These are phyloP conservation scores for Rhizoclosmatium sp. DNA, from an alignment of 192 early-diverging fungal species.

Conservation along the genomic window DNA sequence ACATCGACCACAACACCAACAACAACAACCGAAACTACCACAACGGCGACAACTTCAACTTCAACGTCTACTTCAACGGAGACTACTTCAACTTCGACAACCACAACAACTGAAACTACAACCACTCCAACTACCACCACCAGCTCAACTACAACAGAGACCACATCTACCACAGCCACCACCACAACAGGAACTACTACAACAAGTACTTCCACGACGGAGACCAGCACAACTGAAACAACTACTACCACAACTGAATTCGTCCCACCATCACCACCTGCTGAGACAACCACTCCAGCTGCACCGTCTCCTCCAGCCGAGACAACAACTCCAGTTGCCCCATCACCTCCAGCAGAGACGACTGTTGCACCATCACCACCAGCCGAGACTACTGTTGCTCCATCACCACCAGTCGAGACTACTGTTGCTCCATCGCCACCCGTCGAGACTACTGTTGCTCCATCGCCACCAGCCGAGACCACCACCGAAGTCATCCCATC, in stretches of 20 bases:
- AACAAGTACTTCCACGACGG: neutral
- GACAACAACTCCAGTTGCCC: too few species aligned
- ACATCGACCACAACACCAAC: neutral
- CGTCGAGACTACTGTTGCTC: too few species aligned
- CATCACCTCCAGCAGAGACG: too few species aligned
- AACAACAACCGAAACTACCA: neutral
- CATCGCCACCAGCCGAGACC: too few species aligned
- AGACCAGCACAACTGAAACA: neutral
- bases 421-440: too few species aligned
- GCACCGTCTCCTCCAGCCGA: neutral
- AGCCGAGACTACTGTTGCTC: too few species aligned
- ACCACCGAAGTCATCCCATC: too few species aligned
- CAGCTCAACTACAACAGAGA: neutral
- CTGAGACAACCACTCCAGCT: neutral
- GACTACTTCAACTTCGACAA: slow-evolving; percentile 3
- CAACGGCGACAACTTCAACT: neutral
- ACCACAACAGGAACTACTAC: neutral
- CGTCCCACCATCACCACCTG: too few species aligned
- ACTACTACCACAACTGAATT: neutral
- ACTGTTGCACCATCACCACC: too few species aligned
- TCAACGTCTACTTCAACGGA: slow-evolving; percentile 7
- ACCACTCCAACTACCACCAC: neutral
- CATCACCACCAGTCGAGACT: too few species aligned
- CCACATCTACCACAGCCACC: neutral
- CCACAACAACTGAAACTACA: slow-evolving; percentile 12